Percentiles rank a stretch among this genome's conserved stretches.
phyloP scores from a whole-genome alignment of 352 stramenopile species.

The Pythium aphanidermatum region DNA sequence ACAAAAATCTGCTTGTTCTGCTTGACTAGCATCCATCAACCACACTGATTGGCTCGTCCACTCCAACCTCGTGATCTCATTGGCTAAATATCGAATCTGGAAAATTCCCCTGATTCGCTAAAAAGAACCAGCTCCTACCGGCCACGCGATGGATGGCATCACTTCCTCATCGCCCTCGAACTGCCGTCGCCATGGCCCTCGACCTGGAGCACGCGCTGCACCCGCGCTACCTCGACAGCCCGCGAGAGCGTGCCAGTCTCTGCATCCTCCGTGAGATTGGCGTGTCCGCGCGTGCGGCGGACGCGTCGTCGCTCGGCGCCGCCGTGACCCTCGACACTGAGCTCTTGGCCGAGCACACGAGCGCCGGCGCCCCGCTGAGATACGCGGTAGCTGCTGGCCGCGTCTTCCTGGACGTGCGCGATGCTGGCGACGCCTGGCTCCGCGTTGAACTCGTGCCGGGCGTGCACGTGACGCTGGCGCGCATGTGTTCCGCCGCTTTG shows the following conservation, averaged over 20 bases:
- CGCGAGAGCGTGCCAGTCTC: slow-evolving; percentile 48
- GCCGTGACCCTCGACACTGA: slow-evolving; percentile 19
- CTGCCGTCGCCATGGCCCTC: slow-evolving; percentile 1
- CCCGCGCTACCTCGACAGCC: slow-evolving; percentile 57
- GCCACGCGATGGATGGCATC: no score
- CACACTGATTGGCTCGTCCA: no score
- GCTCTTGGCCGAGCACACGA: slow-evolving; percentile 43
- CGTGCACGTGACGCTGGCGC: slow-evolving; percentile 24
- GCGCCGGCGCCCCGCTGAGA: slow-evolving; percentile 1
- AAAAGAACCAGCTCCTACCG: no score
- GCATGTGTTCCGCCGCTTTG: slow-evolving; percentile 40
- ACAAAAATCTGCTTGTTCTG: no score
- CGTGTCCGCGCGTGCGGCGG: slow-evolving; percentile 21
- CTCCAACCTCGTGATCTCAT: no score
- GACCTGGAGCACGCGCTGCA: slow-evolving; percentile 35
- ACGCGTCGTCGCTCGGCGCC: not conserved
- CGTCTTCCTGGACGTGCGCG: slow-evolving; percentile 58
- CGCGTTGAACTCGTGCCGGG: no score
- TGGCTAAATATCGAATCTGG: no score
- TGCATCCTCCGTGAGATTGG: slow-evolving; percentile 49
- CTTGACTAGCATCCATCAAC: no score
- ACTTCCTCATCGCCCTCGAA: not conserved
- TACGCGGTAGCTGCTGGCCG: slow-evolving; percentile 40
- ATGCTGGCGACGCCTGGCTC: no score
- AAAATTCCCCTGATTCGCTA: no score